Percentiles rank a stretch among this genome's conserved stretches.
Conservation (phyloP, 129 eudicot species). For the Artemisia tridentata region DNA sequence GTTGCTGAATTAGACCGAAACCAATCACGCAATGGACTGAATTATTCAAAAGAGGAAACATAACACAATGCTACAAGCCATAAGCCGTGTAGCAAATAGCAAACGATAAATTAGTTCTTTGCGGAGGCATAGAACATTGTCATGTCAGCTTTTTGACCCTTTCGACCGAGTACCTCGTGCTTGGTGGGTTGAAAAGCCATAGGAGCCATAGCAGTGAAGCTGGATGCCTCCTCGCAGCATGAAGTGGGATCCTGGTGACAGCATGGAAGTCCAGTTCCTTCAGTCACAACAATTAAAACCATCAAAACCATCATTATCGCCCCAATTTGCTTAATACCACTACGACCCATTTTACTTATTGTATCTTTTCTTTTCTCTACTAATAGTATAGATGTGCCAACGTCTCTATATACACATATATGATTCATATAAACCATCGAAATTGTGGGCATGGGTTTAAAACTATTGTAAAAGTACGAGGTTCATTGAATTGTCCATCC, state of each 20-base stretch:
- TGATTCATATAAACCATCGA: background rate
- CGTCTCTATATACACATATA: background rate
- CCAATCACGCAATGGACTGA: too few species aligned
- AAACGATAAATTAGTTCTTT: background rate
- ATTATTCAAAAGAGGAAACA: conserved; percentile 1
- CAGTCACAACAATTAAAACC: background rate
- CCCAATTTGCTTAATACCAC: background rate
- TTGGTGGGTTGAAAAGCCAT: background rate
- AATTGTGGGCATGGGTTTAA: too few species aligned
- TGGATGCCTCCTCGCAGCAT: background rate
- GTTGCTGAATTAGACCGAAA: too few species aligned
- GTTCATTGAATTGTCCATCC: background rate
- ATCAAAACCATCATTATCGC: background rate
- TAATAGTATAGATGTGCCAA: background rate
- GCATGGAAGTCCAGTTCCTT: background rate
- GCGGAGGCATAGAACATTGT: background rate
- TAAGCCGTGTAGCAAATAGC: background rate
- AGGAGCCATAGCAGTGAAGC: conserved; percentile 2
- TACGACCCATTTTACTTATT: background rate
- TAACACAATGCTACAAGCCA: background rate
- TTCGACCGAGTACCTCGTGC: conserved; percentile 19
- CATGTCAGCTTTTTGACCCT: conserved; percentile 1
- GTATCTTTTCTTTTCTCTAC: background rate
- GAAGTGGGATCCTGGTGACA: background rate
- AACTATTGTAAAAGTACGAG: conserved; percentile 1